Evolutionary conservation across 352 stramenopile genomes (phyloP), one percentile per base, ranked within the genome.

Genomic region (Globisporangium abappressorium): DNA sequence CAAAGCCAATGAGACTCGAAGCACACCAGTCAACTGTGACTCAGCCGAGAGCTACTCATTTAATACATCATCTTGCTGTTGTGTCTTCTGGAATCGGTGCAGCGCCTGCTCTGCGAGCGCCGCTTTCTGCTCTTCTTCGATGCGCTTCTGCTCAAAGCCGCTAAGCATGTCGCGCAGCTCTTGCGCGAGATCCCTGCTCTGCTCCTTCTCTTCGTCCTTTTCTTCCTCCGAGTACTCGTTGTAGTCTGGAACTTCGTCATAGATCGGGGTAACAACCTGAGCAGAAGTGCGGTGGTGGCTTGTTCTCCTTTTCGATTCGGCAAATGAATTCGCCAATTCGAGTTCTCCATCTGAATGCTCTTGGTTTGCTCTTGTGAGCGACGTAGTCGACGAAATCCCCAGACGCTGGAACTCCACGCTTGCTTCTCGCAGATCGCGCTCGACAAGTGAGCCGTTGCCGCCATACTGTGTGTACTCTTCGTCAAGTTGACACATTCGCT

Each of bases 131-230:
- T 94, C 84, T 68, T 92, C 79, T 68, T 88, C 64, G 55, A 86
- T 85, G 30, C 86, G 75, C 58, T 79, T 84, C 30, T 80, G 64
- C 64, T 87, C 70, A 57, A 94, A 80, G 15, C 70, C 69, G 49
- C 77, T 77, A 3, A 94, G 76, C 73, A 94, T 84, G 53, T 79
- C 47, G 49, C 82, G 74, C 66, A 93, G 76, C 66, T 93, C 84
- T 64, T 63, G 69, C 63, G 78, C 73, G 18, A 93, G 72, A 57
- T 82, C 70, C 33, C 63, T 73, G 3, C 76, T 62, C 24, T 76
- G 76, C 65, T 82, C 66, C 70, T 81, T 74, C 38, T 89, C 75
- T 46, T 82, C 63, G 26, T 78, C 66, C 1, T 63, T 70, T 33
- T 71, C 56, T 60, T 73, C 64, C 24, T 73, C 68, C 34, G 26